Percentiles rank a stretch among this genome's conserved stretches.
Evolutionary conservation across 2,329 filamentous ascomycete species (phyloP).

Genomic region (Aspergillus sp.): DNA sequence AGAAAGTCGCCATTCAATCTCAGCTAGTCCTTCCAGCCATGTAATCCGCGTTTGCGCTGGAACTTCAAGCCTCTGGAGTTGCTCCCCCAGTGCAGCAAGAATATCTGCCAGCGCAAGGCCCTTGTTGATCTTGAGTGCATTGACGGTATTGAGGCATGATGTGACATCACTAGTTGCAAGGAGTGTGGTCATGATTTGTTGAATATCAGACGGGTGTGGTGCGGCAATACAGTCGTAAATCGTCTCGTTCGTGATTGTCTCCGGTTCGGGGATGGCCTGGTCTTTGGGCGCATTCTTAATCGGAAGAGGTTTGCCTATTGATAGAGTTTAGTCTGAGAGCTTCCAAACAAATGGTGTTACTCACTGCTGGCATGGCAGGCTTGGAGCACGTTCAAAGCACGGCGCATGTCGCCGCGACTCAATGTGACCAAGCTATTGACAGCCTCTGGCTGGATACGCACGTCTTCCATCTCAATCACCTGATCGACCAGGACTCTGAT

Average conservation of each 20-base stretch:
- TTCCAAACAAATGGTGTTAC: conserved; percentile 19
- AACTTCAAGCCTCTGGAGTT: conserved; percentile 79
- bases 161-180: conserved; percentile 84
- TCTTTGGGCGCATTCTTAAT: conserved; percentile 60
- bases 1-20: conserved; percentile 88
- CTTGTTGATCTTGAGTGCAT: conserved; percentile 79
- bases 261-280: conserved; percentile 62
- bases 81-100: conserved; percentile 79
- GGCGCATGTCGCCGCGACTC: conserved; percentile 93
- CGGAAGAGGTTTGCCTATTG: conserved; percentile 67
- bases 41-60: conserved; percentile 81
- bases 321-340: conserved; percentile 1
- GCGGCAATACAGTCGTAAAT: conserved; percentile 98
- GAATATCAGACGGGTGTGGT: conserved; percentile 85
- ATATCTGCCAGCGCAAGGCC: conserved; percentile 93
- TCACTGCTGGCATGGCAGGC: conserved; percentile 92
- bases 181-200: conserved; percentile 78
- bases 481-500: conserved; percentile 83
- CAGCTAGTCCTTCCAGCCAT: conserved; percentile 87
- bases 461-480: conserved; percentile 81
- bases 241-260: conserved; percentile 83
- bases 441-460: conserved; percentile 79
- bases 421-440: conserved; percentile 79
- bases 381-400: conserved; percentile 91
- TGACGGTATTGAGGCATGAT: conserved; percentile 83